Evolutionary conservation across 176 grass and related monocot species (phyloP).

Genomic region (Elaeis guineensis): DNA sequence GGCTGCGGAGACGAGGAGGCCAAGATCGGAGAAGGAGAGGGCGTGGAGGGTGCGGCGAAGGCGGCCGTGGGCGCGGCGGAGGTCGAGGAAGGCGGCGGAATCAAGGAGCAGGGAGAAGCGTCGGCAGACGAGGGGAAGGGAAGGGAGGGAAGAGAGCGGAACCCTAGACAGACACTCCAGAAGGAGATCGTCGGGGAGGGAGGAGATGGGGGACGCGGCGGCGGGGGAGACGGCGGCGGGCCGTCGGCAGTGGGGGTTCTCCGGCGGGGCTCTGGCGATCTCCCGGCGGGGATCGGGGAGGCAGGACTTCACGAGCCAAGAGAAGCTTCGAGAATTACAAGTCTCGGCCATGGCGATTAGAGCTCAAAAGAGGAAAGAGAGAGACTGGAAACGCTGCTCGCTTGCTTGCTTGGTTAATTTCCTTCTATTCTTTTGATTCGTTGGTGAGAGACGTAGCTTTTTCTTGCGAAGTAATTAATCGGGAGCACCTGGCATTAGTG

Average conservation of each 20-base stretch:
- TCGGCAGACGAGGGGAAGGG: constrained; percentile 40
- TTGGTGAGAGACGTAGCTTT: background rate
- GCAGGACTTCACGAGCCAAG: constrained; percentile 61
- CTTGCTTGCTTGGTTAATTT: too few relatives aligned
- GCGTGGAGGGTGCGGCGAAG: constrained; percentile 49
- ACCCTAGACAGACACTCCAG: constrained; percentile 61
- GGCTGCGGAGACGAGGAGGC: constrained; percentile 17
- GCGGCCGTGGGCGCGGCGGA: constrained; percentile 45
- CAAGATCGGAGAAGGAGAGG: constrained; percentile 26
- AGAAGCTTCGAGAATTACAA: constrained; percentile 65
- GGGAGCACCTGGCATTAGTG: too few relatives aligned
- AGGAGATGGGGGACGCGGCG: constrained; percentile 13
- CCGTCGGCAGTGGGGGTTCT: background rate
- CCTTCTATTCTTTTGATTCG: background rate
- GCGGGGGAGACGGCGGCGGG: background rate
- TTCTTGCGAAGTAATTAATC: too few relatives aligned
- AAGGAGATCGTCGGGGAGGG: constrained; percentile 60
- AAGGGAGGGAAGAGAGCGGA: constrained; percentile 34
- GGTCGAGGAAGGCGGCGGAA: constrained; percentile 32
- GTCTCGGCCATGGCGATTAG: constrained; percentile 24
- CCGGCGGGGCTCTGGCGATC: constrained; percentile 24
- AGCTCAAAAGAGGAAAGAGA: too few relatives aligned
- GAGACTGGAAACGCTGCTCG: too few relatives aligned
- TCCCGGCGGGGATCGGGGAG: constrained; percentile 58
- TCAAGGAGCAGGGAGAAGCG: constrained; percentile 46